A percentile compares a stretch with the other conserved stretches of the same genome.
Evolutionary conservation across 768 basidiomycete genomes (phyloP).

Genomic region (Russula ochroleuca): DNA sequence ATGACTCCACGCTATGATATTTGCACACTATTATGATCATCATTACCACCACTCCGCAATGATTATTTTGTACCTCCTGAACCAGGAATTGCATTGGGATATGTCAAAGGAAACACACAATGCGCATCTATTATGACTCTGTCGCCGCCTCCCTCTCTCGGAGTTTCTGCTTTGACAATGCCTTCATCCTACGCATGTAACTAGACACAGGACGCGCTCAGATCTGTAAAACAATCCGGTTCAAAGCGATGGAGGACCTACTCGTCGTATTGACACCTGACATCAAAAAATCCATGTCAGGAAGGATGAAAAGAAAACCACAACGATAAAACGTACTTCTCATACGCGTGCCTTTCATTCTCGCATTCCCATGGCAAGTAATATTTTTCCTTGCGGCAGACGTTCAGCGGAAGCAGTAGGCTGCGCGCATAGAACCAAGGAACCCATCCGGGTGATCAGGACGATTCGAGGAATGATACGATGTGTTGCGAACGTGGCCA

Average conservation of each 20-base stretch:
- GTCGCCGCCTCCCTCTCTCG: slow-evolving; percentile 40
- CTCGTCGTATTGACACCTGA: slow-evolving; percentile 94
- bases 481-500: background rate
- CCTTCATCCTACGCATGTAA: slow-evolving; percentile 85
- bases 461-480: background rate
- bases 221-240: slow-evolving; percentile 1
- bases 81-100: slow-evolving; percentile 3
- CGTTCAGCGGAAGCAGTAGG: slow-evolving; percentile 80
- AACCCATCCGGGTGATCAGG: background rate
- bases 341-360: slow-evolving; percentile 79
- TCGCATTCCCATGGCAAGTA: slow-evolving; percentile 95
- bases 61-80: background rate
- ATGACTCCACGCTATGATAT: background rate
- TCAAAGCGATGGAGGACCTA: slow-evolving; percentile 34
- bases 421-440: slow-evolving; percentile 38
- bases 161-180: slow-evolving; percentile 66
- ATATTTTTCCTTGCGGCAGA: slow-evolving; percentile 67
- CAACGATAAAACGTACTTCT: slow-evolving; percentile 54
- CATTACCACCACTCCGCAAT: slow-evolving; percentile 16
- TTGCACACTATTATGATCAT: background rate
- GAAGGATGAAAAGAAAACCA: background rate
- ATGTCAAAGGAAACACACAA: background rate
- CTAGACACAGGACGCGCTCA: slow-evolving; percentile 38
- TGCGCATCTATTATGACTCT: slow-evolving; percentile 28
- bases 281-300: background rate